Conservation (phyloP, 1,284 basidiomycete genomes). For the Trametes pubescens region DNA sequence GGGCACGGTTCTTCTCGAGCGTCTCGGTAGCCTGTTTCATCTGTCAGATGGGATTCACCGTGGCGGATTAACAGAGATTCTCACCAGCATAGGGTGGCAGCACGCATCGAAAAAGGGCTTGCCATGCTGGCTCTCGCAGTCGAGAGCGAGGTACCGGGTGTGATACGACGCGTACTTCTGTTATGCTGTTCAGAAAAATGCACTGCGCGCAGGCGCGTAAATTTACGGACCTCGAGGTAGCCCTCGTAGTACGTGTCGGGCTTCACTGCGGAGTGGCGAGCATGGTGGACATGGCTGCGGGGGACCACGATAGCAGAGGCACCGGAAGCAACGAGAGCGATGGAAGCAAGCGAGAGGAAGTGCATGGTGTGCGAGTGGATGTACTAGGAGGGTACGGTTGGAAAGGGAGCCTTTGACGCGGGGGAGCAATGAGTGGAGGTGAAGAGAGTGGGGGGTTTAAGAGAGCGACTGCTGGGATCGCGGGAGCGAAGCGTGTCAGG, state of each 20-base stretch:
- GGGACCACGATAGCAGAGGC: constrained; percentile 57
- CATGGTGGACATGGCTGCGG: constrained; percentile 40
- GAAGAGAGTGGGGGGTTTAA: constrained; percentile 38
- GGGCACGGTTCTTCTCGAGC: constrained; percentile 53
- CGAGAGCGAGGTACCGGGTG: constrained; percentile 65
- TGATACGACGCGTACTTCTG: constrained; percentile 71
- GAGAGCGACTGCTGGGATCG: constrained; percentile 39
- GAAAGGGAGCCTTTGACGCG: constrained; percentile 36
- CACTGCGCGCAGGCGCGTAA: background rate
- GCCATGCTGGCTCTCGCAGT: constrained; percentile 67
- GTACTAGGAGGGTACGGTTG: constrained; percentile 28
- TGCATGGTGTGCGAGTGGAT: constrained; percentile 50
- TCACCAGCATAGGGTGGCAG: constrained; percentile 63
- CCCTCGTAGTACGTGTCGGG: constrained; percentile 53
- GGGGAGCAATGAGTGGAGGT: constrained; percentile 36
- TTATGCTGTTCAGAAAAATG: background rate
- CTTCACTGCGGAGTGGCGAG: constrained; percentile 33
- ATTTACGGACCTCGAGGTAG: constrained; percentile 43
- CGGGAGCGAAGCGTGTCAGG: constrained; percentile 18
- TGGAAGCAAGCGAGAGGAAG: constrained; percentile 53
- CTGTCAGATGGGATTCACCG: constrained; percentile 1
- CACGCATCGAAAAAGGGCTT: constrained; percentile 72
- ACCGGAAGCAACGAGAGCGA: constrained; percentile 57
- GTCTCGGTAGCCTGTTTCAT: constrained; percentile 54
- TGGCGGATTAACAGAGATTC: constrained; percentile 22